Evolutionary conservation across 148 eudicot genomes (phyloP).

Genomic region (Rhododendron mucronatum): DNA sequence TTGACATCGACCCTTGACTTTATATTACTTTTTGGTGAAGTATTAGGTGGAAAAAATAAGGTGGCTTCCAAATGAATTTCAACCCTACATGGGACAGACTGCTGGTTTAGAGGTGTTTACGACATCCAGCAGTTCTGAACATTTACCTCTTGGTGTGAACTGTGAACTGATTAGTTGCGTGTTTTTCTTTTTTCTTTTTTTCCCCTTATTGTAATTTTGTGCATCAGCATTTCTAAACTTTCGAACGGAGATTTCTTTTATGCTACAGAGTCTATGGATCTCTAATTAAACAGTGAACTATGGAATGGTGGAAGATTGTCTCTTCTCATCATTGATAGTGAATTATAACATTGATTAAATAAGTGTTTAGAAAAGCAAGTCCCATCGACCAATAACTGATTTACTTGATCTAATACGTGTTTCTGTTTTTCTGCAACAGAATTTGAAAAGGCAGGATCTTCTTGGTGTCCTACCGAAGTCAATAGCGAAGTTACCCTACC

Average conservation of each 20-base stretch:
- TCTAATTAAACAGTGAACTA: not conserved
- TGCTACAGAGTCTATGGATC: not conserved
- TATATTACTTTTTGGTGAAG: no score
- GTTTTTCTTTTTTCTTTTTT: not conserved
- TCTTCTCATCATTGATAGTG: not conserved
- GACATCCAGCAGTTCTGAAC: not conserved
- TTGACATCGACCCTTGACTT: no score
- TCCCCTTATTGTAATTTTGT: not conserved
- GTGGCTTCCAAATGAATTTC: no score
- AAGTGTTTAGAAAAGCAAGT: not conserved
- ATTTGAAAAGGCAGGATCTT: constrained; percentile 37
- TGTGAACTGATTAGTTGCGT: not conserved
- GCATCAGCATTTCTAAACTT: not conserved
- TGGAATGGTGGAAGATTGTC: not conserved
- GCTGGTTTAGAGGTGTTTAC: not conserved
- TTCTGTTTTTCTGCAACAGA: constrained; percentile 15
- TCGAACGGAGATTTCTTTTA: not conserved
- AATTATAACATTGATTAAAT: not conserved
- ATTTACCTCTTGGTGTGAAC: not conserved
- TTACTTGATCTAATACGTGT: not conserved
- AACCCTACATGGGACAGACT: no score
- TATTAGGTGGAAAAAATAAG: no score
- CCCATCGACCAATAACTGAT: not conserved
- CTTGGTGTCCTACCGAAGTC: constrained; percentile 36
- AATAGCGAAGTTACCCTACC: constrained; percentile 24